A percentile compares a stretch with the other conserved stretches of the same genome.
These are phyloP conservation scores for Scutellaria minor DNA, from an alignment of 257 asterid genomes.

Conservation along the genomic window DNA sequence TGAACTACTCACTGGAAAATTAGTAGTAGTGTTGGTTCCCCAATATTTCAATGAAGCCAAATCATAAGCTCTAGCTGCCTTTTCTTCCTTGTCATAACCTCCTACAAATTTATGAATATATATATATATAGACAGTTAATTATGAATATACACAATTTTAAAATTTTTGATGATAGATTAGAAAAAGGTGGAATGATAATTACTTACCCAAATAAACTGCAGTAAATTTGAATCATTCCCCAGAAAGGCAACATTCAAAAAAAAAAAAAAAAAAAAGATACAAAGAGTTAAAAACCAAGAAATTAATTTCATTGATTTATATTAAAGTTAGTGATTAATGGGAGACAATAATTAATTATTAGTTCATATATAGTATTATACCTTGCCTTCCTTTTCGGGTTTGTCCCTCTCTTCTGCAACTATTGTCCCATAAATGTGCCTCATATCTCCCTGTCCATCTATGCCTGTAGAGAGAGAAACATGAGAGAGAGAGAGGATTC, in stretches of 20 bases:
- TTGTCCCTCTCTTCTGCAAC: conserved; percentile 89
- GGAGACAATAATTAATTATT: conserved; percentile 37
- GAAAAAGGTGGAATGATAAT: not conserved
- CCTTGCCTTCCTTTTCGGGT: conserved; percentile 96
- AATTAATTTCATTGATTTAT: not conserved
- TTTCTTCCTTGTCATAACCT: conserved; percentile 89
- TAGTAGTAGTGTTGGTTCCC: conserved; percentile 83
- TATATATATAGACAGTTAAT: too few species aligned
- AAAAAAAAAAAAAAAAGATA: not conserved
- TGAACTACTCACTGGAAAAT: conserved; percentile 61
- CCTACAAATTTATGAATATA: conserved; percentile 41
- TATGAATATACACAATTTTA: too few species aligned
- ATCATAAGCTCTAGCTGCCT: conserved; percentile 88
- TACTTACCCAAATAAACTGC: conserved; percentile 83
- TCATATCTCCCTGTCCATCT: conserved; percentile 91
- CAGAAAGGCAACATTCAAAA: conserved; percentile 18
- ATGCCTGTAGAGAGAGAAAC: conserved; percentile 46
- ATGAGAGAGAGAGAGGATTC: not conserved
- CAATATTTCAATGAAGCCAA: conserved; percentile 85
- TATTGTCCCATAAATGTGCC: conserved; percentile 92
- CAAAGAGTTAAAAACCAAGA: conserved; percentile 36
- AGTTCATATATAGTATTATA: conserved; percentile 21
- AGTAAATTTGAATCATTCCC: conserved; percentile 38
- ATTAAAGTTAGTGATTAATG: conserved; percentile 33
- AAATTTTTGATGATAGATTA: not conserved